phyloP scores from a whole-genome alignment of 768 basidiomycete species.

The Pleurotus ostreatus region DNA sequence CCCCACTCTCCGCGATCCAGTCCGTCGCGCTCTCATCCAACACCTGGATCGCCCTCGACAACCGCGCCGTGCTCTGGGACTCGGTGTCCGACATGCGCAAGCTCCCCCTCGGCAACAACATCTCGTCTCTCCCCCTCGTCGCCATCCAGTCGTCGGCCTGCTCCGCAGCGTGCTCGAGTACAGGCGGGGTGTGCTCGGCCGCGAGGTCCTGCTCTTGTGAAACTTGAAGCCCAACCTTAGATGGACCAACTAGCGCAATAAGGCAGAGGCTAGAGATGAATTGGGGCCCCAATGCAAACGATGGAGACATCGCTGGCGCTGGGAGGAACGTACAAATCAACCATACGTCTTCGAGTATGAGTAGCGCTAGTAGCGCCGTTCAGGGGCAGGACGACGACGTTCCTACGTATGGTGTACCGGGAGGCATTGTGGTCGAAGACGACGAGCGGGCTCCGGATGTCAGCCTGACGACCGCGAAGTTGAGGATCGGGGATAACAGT shows the following conservation, averaged over 20 bases:
- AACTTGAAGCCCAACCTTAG: background rate
- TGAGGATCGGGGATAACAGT: conserved; percentile 5
- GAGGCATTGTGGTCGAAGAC: conserved; percentile 42
- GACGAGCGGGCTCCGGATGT: conserved; percentile 24
- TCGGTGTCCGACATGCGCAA: too few relatives aligned
- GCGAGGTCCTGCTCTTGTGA: too few relatives aligned
- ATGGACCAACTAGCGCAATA: conserved; percentile 15
- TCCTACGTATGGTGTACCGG: conserved; percentile 9
- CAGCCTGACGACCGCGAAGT: conserved; percentile 8
- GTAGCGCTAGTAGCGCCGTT: conserved; percentile 5
- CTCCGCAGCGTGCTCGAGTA: too few relatives aligned
- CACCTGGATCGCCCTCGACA: too few relatives aligned
- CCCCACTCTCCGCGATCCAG: too few relatives aligned
- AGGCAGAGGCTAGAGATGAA: conserved; percentile 30
- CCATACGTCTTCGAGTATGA: conserved; percentile 4
- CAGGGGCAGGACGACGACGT: conserved; percentile 7
- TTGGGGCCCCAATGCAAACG: too few relatives aligned
- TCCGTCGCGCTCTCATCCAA: too few relatives aligned
- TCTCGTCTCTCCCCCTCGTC: too few relatives aligned
- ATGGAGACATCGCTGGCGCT: conserved; percentile 15
- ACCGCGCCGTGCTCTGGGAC: too few relatives aligned
- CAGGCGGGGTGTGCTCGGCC: too few relatives aligned
- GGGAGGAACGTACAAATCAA: background rate
- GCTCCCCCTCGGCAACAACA: too few relatives aligned
- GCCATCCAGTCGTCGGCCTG: too few relatives aligned